phyloP scores from a whole-genome alignment of 495 filamentous ascomycete species.

The Platismatia glauca region DNA sequence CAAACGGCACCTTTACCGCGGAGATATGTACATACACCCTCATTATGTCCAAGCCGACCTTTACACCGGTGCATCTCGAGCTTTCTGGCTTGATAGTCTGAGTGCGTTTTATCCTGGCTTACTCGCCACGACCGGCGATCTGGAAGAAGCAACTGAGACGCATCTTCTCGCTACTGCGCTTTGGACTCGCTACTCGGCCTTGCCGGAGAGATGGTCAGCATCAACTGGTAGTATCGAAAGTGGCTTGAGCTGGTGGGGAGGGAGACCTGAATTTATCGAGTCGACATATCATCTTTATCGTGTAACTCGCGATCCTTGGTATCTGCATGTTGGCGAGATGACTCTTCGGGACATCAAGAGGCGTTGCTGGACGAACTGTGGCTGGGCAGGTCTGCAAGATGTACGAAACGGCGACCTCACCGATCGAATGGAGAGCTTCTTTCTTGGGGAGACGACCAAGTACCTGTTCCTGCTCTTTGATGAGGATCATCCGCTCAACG shows the following conservation, averaged over 20 bases:
- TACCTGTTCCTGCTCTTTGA: constrained; percentile 90
- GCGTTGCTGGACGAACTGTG: constrained; percentile 87
- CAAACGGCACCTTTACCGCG: constrained; percentile 70
- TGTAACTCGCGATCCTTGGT: constrained; percentile 94
- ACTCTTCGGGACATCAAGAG: constrained; percentile 77
- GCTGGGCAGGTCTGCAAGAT: constrained; percentile 93
- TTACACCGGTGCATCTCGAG: constrained; percentile 67
- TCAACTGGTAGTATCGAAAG: constrained; percentile 76
- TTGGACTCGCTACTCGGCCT: constrained; percentile 85
- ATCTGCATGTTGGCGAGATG: constrained; percentile 94
- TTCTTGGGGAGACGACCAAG: constrained; percentile 90
- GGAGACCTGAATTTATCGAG: constrained; percentile 92
- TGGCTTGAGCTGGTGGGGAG: constrained; percentile 87
- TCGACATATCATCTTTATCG: constrained; percentile 88
- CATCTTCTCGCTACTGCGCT: constrained; percentile 85
- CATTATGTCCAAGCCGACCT: constrained; percentile 89
- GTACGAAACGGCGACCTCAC: constrained; percentile 79
- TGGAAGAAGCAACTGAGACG: constrained; percentile 83
- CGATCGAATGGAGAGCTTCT: constrained; percentile 99
- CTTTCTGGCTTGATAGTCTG: constrained; percentile 91
- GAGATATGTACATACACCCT: constrained; percentile 63
- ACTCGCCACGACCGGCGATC: constrained; percentile 73
- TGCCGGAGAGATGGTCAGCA: constrained; percentile 90
- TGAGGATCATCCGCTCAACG: constrained; percentile 76
- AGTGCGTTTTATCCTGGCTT: constrained; percentile 92